Evolutionary conservation across 805 yeast genomes (phyloP).

Genomic region (Saturnispora gosingensis): DNA sequence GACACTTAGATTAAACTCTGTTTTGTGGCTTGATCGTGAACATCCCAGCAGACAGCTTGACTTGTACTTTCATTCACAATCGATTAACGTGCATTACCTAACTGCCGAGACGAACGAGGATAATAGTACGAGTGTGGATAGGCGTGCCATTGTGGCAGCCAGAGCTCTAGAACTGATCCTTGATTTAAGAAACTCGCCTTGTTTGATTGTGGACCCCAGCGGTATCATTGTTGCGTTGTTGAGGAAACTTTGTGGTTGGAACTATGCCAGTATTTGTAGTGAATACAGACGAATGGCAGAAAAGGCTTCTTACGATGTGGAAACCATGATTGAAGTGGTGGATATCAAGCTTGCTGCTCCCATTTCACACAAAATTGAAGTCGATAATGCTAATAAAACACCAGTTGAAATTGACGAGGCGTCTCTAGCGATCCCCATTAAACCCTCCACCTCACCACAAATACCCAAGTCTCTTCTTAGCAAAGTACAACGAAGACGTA

Average conservation of each 20-base stretch:
- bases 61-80: conserved; percentile 50
- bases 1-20: conserved; percentile 58
- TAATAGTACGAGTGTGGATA: conserved; percentile 17
- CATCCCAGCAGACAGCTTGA: conserved; percentile 67
- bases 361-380: conserved; percentile 37
- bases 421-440: background rate
- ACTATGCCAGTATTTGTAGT: conserved; percentile 68
- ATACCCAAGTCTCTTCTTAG: conserved; percentile 38
- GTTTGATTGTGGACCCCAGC: conserved; percentile 70
- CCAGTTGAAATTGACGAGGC: conserved; percentile 2
- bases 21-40: conserved; percentile 76
- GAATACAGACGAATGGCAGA: conserved; percentile 74
- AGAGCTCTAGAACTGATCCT: conserved; percentile 59
- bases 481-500: background rate
- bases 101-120: conserved; percentile 19
- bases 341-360: background rate
- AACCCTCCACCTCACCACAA: conserved; percentile 41
- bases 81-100: conserved; percentile 42
- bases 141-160: conserved; percentile 45
- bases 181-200: conserved; percentile 54
- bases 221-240: conserved; percentile 73
- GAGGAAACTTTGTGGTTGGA: conserved; percentile 83
- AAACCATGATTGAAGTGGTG: conserved; percentile 64
- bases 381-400: conserved; percentile 28
- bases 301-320: conserved; percentile 69